These are phyloP conservation scores for Thalassiosira pacifica DNA, from an alignment of 352 stramenopile species.

Conservation along the genomic window DNA sequence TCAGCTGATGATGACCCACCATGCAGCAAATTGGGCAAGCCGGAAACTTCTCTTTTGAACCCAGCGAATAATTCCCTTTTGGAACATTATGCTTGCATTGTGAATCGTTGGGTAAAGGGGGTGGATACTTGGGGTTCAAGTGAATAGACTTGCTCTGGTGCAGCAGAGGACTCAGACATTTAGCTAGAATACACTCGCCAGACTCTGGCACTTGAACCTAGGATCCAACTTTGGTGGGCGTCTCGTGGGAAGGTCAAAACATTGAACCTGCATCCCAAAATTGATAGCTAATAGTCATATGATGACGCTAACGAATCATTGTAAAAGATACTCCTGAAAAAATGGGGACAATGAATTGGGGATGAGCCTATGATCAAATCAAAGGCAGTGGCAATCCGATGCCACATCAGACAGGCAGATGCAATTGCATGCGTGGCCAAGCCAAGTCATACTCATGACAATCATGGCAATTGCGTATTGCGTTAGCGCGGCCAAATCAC, in stretches of 20 bases:
- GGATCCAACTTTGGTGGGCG: no score
- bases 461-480: no score
- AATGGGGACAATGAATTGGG: background rate
- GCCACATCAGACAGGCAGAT: background rate
- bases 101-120: no score
- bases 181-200: background rate
- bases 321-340: background rate
- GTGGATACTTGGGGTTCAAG: no score
- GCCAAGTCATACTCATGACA: no score
- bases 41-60: background rate
- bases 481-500: background rate
- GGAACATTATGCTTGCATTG: background rate
- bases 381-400: background rate
- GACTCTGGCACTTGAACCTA: background rate
- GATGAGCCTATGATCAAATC: background rate
- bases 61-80: background rate
- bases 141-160: no score
- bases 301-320: background rate
- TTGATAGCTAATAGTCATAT: no score
- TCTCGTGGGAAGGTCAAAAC: no score
- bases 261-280: background rate
- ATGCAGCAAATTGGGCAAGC: no score
- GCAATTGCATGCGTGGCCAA: background rate
- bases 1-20: no score
- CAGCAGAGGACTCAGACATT: background rate